These are phyloP conservation scores for Infundibulicybe gibba DNA, from an alignment of 768 basidiomycete species.

Conservation along the genomic window DNA sequence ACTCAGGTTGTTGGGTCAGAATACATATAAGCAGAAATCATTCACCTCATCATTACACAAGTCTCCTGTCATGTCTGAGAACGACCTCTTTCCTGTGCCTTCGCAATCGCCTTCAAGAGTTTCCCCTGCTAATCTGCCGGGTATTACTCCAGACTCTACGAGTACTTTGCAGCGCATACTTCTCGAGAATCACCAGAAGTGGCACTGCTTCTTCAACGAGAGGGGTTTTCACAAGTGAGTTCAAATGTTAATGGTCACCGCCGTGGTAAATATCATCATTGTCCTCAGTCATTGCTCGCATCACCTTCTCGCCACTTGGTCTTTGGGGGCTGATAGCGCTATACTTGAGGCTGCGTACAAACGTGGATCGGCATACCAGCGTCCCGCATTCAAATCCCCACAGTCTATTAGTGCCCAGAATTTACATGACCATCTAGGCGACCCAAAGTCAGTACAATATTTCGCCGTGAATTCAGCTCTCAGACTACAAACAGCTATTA, in stretches of 20 bases:
- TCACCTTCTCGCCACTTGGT: slow-evolving; percentile 21
- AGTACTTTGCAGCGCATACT: slow-evolving; percentile 24
- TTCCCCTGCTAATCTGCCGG: slow-evolving; percentile 26
- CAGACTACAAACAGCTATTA: slow-evolving; percentile 44
- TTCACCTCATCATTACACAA: no score
- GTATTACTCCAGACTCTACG: slow-evolving; percentile 29
- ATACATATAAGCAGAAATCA: no score
- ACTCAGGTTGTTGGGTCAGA: no score
- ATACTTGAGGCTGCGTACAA: slow-evolving; percentile 34
- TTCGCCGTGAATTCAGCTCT: no score
- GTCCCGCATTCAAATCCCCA: slow-evolving; percentile 37
- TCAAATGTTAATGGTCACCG: background rate
- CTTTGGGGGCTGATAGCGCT: slow-evolving; percentile 21
- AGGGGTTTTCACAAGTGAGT: slow-evolving; percentile 48
- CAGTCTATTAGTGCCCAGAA: slow-evolving; percentile 40
- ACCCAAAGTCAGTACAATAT: slow-evolving; percentile 34
- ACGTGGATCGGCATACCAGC: slow-evolving; percentile 28
- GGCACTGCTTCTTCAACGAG: slow-evolving; percentile 48
- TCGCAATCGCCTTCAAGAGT: slow-evolving; percentile 21
- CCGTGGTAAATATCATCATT: background rate
- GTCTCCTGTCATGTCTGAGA: no score
- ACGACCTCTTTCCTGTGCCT: slow-evolving; percentile 29
- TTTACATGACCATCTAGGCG: slow-evolving; percentile 53
- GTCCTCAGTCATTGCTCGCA: slow-evolving; percentile 21
- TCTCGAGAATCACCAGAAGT: slow-evolving; percentile 43